Base-by-base conservation (phyloP, 371 early-diverging fungal genomes). In the Batkoa obscura region DNA sequence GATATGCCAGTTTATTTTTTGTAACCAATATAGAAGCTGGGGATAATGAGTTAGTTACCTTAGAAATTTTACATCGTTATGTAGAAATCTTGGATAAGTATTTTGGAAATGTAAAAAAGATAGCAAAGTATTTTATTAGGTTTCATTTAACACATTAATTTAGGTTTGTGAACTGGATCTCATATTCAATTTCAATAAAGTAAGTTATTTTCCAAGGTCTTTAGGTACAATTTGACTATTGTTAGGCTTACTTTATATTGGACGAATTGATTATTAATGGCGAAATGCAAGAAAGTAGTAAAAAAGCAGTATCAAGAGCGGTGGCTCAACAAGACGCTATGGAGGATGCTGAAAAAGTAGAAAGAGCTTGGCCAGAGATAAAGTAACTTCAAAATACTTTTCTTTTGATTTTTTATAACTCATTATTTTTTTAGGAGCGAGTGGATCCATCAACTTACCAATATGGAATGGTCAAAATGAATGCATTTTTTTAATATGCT, bases 51-150 rank as follows among this genome's bases (percentile, higher is more conserved):
- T 78, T 97, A 12, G 66, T 94, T 35, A 79, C 80, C 3, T 75
- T 97, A 33, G 98, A 97, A 62, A 78, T 94, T 57, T 91, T 97
- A 55, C 98, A 97, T 59, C 84, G 98, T 42, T 97, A 90, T 66
- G 98, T 97, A 42, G 96, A 97, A 66, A 81, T 94, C 9, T 68
- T 97, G 52, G 98, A 97, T 71, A 84, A 89, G 58, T 94, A 91
- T 69, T 97, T 97, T 71, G 83, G 91, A 63, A 97, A 94, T 66
- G 95, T 90, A 71, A 60, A 17, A 45, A 1, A 12, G 10, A 46
- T 46, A 35, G 39, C 15, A 1, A 35, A 36, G 0, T 17, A 15
- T 12, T 10, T 12, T 23, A 30, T 1, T 52, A 17, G 4, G 32
- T 43, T 55, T 9, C 15, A 50, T 49, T n/a, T 37, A 3, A 23